A percentile compares a stretch with the other conserved stretches of the same genome.
Evolutionary conservation across 2,329 filamentous ascomycete species (phyloP).

Genomic region (Dactylellina sp.): DNA sequence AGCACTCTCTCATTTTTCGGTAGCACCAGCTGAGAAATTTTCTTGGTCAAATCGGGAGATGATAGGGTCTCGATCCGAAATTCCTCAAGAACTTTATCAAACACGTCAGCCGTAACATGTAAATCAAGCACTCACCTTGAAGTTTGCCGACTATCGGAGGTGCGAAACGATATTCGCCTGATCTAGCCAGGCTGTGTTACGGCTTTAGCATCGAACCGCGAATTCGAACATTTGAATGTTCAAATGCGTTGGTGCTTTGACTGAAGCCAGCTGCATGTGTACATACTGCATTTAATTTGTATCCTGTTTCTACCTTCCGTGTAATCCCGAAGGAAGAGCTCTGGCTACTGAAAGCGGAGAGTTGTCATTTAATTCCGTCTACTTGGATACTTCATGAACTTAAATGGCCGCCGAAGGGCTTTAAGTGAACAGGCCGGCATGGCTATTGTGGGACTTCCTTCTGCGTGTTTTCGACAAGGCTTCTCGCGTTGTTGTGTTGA

Average conservation of each 20-base stretch:
- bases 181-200: no score
- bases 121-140: not conserved
- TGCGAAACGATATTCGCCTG: no score
- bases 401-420: no score
- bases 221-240: not conserved
- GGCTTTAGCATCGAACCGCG: no score
- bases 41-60: not conserved
- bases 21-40: slow-evolving; percentile 14
- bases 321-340: no score
- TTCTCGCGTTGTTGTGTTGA: slow-evolving; percentile 11
- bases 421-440: no score
- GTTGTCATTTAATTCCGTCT: no score
- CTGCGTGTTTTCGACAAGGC: not conserved
- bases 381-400: no score
- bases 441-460: not conserved
- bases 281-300: not conserved
- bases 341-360: no score
- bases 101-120: slow-evolving; percentile 32
- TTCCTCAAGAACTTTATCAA: slow-evolving; percentile 6
- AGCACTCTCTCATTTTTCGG: slow-evolving; percentile 24
- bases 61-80: slow-evolving; percentile 44
- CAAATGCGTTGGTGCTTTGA: not conserved
- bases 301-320: no score
- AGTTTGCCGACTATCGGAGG: no score
- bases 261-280: not conserved